phyloP scores from a whole-genome alignment of 257 asterid species.

The Petrea volubilis region DNA sequence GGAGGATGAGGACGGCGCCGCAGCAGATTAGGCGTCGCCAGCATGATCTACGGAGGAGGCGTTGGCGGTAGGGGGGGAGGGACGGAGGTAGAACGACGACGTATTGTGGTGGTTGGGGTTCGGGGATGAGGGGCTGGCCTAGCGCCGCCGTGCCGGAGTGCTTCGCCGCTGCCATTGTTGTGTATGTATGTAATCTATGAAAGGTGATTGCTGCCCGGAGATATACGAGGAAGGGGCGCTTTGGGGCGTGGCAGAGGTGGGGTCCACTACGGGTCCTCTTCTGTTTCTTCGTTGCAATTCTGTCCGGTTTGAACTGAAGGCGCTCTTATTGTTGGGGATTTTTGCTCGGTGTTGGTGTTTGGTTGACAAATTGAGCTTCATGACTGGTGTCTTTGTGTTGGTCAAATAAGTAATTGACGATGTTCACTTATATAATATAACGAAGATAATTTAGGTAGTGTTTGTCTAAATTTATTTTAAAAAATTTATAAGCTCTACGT shows the following conservation, averaged over 20 bases:
- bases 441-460: too few species aligned
- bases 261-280: background rate
- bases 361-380: background rate
- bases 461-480: too few species aligned
- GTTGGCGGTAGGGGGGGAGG: constrained; percentile 38
- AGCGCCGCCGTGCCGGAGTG: constrained; percentile 30
- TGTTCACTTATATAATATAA: too few species aligned
- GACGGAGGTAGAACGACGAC: constrained; percentile 53
- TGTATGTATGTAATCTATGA: background rate
- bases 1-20: constrained; percentile 38
- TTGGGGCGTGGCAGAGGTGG: background rate
- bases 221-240: constrained; percentile 11
- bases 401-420: background rate
- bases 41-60: constrained; percentile 34
- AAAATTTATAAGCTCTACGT: too few species aligned
- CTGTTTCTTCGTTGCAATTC: constrained; percentile 13
- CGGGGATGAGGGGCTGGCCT: constrained; percentile 61
- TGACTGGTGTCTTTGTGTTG: background rate
- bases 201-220: background rate
- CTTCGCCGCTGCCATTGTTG: constrained; percentile 46
- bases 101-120: constrained; percentile 43
- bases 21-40: constrained; percentile 37
- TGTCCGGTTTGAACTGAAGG: constrained; percentile 20
- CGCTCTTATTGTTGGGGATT: background rate
- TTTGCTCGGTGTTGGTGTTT: background rate